phyloP scores from a whole-genome alignment of 768 basidiomycete genomes.

The Boletus edulis region DNA sequence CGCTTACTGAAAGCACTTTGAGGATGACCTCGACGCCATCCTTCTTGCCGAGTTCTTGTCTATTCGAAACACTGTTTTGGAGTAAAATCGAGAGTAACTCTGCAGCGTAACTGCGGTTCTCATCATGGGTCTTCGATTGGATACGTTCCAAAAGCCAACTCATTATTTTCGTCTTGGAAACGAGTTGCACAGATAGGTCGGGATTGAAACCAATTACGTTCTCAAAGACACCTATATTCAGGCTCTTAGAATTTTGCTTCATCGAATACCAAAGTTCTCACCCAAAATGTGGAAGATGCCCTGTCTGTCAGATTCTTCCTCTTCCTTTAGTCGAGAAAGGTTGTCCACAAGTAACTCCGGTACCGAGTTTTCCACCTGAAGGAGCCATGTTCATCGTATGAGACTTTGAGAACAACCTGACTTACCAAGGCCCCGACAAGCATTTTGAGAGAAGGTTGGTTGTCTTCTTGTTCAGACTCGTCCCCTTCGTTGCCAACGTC shows the following conservation, averaged over 20 bases:
- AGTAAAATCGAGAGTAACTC: conserved; percentile 91
- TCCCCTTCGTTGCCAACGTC: conserved; percentile 82
- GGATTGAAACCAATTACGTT: conserved; percentile 89
- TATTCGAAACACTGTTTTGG: conserved; percentile 69
- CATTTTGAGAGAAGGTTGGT: conserved; percentile 67
- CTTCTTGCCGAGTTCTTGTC: conserved; percentile 62
- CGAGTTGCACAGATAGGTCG: conserved; percentile 63
- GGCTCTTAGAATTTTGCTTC: not conserved
- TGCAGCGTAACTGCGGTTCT: conserved; percentile 91
- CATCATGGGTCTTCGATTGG: conserved; percentile 70
- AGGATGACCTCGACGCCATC: conserved; percentile 79
- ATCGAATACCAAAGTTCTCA: conserved; percentile 25
- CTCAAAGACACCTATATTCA: conserved; percentile 78
- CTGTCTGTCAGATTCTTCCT: conserved; percentile 86
- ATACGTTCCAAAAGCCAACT: conserved; percentile 80
- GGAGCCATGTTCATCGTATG: conserved; percentile 3
- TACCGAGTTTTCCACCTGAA: conserved; percentile 77
- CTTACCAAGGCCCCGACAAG: conserved; percentile 76
- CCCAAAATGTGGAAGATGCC: conserved; percentile 94
- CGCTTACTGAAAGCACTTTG: conserved; percentile 76
- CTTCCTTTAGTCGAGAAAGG: conserved; percentile 81
- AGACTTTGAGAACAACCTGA: conserved; percentile 12
- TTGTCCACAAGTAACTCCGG: conserved; percentile 91
- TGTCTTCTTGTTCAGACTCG: conserved; percentile 57
- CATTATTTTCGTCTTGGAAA: conserved; percentile 72